Evolutionary conservation across 2,329 filamentous ascomycete genomes (phyloP).

Genomic region (Plectosphaerella sp.): DNA sequence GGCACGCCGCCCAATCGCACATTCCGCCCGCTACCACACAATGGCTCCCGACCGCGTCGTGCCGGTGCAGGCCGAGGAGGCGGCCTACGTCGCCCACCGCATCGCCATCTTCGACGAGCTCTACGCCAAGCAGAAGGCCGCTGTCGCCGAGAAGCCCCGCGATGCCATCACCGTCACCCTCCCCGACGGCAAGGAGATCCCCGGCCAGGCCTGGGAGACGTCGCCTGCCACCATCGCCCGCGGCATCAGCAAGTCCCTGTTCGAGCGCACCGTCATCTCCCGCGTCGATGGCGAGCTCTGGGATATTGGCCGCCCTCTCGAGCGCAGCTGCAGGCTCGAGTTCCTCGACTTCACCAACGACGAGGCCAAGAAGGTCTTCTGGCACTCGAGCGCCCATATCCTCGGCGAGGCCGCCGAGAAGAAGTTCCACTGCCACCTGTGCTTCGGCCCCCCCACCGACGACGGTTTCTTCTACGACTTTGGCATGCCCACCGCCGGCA

Average conservation of each 20-base stretch:
- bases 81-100: conserved; percentile 75
- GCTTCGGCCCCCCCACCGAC: conserved; percentile 87
- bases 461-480: conserved; percentile 98
- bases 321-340: conserved; percentile 80
- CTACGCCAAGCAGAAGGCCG: conserved; percentile 78
- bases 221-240: conserved; percentile 76
- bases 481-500: conserved; percentile 11
- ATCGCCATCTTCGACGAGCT: conserved; percentile 85
- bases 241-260: conserved; percentile 78
- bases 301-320: conserved; percentile 88
- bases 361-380: conserved; percentile 89
- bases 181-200: conserved; percentile 64
- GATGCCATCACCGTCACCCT: conserved; percentile 72
- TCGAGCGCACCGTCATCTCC: conserved; percentile 82
- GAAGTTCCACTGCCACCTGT: conserved; percentile 85
- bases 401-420: conserved; percentile 93
- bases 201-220: conserved; percentile 86
- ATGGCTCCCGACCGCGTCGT: conserved; percentile 2
- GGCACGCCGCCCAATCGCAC: not conserved
- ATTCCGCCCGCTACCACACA: not conserved
- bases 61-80: conserved; percentile 35
- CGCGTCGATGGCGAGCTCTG: conserved; percentile 80
- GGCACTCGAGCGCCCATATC: conserved; percentile 94
- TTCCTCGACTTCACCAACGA: conserved; percentile 72
- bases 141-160: conserved; percentile 65